Evolutionary conservation across 2,329 filamentous ascomycete species (phyloP).

Genomic region (Lomentospora prolificans): DNA sequence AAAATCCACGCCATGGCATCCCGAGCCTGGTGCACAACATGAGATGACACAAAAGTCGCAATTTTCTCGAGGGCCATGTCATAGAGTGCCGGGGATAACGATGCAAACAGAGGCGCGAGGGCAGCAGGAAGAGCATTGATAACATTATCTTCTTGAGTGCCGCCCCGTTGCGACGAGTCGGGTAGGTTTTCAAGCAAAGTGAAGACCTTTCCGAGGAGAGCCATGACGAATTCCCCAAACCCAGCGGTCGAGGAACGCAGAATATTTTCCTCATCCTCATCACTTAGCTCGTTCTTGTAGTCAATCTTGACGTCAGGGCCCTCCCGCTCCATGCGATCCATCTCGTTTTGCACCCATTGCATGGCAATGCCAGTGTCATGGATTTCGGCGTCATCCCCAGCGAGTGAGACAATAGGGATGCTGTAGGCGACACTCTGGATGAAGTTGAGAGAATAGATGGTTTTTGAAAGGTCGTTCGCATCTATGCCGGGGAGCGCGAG

Average conservation of each 20-base stretch:
- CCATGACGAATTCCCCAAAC: conserved; percentile 84
- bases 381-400: conserved; percentile 48
- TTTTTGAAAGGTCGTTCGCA: conserved; percentile 95
- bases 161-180: conserved; percentile 77
- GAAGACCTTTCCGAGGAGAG: conserved; percentile 88
- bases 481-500: conserved; percentile 91
- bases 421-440: conserved; percentile 95
- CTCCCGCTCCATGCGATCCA: conserved; percentile 85
- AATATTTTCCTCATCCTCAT: conserved; percentile 80
- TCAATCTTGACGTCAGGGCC: conserved; percentile 78
- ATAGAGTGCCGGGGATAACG: conserved; percentile 85
- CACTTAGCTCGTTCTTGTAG: conserved; percentile 70
- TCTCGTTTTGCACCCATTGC: conserved; percentile 88
- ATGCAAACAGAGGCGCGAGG: conserved; percentile 80
- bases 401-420: conserved; percentile 78
- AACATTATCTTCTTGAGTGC: conserved; percentile 91
- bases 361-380: conserved; percentile 71
- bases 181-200: conserved; percentile 91
- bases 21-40: conserved; percentile 92
- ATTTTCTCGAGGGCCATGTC: conserved; percentile 89
- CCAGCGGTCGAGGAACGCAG: conserved; percentile 89
- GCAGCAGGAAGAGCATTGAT: conserved; percentile 91
- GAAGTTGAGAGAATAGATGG: conserved; percentile 85
- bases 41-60: conserved; percentile 79
- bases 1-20: conserved; percentile 99